Evolutionary conservation across 2,329 filamentous ascomycete species (phyloP).

Genomic region (Exophiala sp.): DNA sequence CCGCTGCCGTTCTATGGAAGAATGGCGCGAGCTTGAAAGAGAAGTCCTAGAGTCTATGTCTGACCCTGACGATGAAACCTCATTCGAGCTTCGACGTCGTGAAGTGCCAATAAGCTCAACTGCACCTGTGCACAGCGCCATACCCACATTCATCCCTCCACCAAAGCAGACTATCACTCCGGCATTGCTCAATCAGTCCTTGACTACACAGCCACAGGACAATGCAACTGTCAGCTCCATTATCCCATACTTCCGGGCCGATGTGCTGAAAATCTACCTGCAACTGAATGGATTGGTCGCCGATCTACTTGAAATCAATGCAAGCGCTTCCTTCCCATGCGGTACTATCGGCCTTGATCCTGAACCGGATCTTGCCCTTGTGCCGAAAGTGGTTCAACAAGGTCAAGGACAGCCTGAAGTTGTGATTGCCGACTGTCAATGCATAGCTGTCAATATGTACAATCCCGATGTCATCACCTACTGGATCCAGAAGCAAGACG

Average conservation of each 20-base stretch:
- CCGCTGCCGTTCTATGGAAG: slow-evolving; percentile 12
- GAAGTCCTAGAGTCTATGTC: background rate
- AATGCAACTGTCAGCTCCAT: slow-evolving; percentile 24
- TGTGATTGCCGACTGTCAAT: slow-evolving; percentile 23
- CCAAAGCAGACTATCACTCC: slow-evolving; percentile 26
- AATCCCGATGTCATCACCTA: slow-evolving; percentile 22
- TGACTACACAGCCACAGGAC: slow-evolving; percentile 24
- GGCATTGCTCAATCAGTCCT: slow-evolving; percentile 22
- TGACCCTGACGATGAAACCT: background rate
- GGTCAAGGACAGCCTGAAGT: slow-evolving; percentile 18
- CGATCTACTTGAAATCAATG: slow-evolving; percentile 23
- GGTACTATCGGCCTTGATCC: slow-evolving; percentile 21
- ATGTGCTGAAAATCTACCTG: slow-evolving; percentile 19
- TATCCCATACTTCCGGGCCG: slow-evolving; percentile 21
- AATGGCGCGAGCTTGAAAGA: slow-evolving; percentile 6
- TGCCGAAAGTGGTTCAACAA: slow-evolving; percentile 24
- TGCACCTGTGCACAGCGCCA: slow-evolving; percentile 6
- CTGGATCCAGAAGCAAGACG: slow-evolving; percentile 24
- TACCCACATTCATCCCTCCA: slow-evolving; percentile 26
- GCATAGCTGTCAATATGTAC: slow-evolving; percentile 29
- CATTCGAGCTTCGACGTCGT: slow-evolving; percentile 10
- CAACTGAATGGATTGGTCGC: slow-evolving; percentile 25
- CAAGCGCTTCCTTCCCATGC: slow-evolving; percentile 23
- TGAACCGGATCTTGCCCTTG: slow-evolving; percentile 23
- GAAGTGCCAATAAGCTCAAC: slow-evolving; percentile 4